A percentile compares a stretch with the other conserved stretches of the same genome.
Conservation (phyloP, 345 rosid genomes). For the Anastatica hierochuntica region DNA sequence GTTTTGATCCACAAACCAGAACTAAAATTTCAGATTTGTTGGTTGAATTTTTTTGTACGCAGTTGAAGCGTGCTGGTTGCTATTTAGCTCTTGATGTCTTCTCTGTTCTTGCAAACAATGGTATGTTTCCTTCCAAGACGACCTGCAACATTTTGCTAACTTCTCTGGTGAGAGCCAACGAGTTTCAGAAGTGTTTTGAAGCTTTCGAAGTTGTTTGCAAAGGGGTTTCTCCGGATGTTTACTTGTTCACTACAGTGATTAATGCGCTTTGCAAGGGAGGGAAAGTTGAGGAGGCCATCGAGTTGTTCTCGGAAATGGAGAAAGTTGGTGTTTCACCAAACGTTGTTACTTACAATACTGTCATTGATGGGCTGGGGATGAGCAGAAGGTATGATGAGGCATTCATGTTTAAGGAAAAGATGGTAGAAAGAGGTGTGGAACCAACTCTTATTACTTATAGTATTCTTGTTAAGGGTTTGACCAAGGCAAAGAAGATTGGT, state of each 20-base stretch:
- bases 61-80: constrained; percentile 44
- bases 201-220: constrained; percentile 40
- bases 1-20: constrained; percentile 20
- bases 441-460: constrained; percentile 55
- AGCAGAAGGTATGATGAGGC: constrained; percentile 52
- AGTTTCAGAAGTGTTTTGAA: constrained; percentile 39
- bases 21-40: constrained; percentile 42
- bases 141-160: constrained; percentile 54
- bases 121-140: constrained; percentile 52
- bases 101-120: constrained; percentile 32
- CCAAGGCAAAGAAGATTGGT: constrained; percentile 48
- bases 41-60: constrained; percentile 51
- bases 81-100: constrained; percentile 44
- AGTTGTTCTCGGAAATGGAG: constrained; percentile 47
- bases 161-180: constrained; percentile 49
- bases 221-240: constrained; percentile 51
- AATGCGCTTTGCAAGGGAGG: constrained; percentile 59
- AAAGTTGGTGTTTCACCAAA: constrained; percentile 44
- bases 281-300: constrained; percentile 41
- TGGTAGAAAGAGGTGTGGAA: constrained; percentile 38
- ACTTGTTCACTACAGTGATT: constrained; percentile 50
- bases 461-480: constrained; percentile 57
- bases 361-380: constrained; percentile 70
- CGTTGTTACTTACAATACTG: constrained; percentile 53
- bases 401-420: constrained; percentile 43